These are phyloP conservation scores for Berberis thunbergii DNA, from an alignment of 164 flowering plant genomes.

Conservation along the genomic window DNA sequence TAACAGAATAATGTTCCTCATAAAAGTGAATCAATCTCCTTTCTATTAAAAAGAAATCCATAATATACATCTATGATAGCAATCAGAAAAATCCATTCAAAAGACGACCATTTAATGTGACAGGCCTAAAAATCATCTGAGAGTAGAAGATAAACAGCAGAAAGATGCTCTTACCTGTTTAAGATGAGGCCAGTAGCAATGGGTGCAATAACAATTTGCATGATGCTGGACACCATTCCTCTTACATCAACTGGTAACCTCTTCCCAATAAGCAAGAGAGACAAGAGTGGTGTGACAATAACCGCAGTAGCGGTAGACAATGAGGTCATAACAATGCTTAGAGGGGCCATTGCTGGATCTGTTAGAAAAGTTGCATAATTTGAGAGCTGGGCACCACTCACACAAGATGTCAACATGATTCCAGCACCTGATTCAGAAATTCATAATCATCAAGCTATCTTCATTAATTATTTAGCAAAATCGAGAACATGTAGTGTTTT, in stretches of 20 bases:
- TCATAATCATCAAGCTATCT: constrained; percentile 6
- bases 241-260: constrained; percentile 87
- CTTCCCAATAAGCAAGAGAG: constrained; percentile 80
- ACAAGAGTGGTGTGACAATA: constrained; percentile 73
- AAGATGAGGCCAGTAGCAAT: constrained; percentile 77
- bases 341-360: constrained; percentile 84
- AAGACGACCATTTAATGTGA: no score
- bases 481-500: not conserved
- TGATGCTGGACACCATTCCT: constrained; percentile 86
- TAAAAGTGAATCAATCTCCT: no score
- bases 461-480: not conserved
- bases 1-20: no score
- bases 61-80: not conserved
- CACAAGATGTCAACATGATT: constrained; percentile 88
- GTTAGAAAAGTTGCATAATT: constrained; percentile 93
- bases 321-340: constrained; percentile 96
- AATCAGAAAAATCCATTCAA: no score
- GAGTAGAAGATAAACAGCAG: not conserved
- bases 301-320: constrained; percentile 88
- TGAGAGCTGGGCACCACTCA: constrained; percentile 96
- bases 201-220: constrained; percentile 85
- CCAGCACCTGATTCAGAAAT: constrained; percentile 68
- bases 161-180: constrained; percentile 39
- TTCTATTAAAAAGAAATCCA: no score
- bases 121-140: not conserved